Percentiles rank a stretch among this genome's conserved stretches.
These are phyloP conservation scores for Fraxinus ornus DNA, from an alignment of 305 asterid genomes.

Conservation along the genomic window DNA sequence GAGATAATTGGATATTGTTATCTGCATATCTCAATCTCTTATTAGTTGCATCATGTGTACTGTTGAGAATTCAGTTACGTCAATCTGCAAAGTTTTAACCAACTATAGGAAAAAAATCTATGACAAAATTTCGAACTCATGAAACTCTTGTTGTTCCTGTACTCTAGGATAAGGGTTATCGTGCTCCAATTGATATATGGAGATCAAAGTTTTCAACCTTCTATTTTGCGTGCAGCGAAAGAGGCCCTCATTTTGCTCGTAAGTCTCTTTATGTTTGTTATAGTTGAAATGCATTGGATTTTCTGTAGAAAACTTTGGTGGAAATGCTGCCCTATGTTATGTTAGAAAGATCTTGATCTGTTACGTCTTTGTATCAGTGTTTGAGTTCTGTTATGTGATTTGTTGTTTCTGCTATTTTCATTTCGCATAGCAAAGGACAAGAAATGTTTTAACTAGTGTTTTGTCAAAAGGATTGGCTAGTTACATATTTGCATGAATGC, in stretches of 20 bases:
- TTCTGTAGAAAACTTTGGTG: slow-evolving; percentile 4
- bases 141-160: slow-evolving; percentile 24
- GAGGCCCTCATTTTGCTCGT: slow-evolving; percentile 71
- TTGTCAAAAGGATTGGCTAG: neutral
- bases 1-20: slow-evolving; percentile 9
- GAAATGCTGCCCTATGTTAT: neutral
- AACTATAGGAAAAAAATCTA: neutral
- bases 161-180: slow-evolving; percentile 59
- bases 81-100: neutral
- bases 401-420: slow-evolving; percentile 8
- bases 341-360: neutral
- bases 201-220: slow-evolving; percentile 74
- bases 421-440: slow-evolving; percentile 15
- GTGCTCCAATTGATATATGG: slow-evolving; percentile 84
- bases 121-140: slow-evolving; percentile 15
- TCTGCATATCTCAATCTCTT: slow-evolving; percentile 12
- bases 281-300: slow-evolving; percentile 13
- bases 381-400: slow-evolving; percentile 14
- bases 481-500: neutral
- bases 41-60: neutral
- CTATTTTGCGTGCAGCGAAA: slow-evolving; percentile 85
- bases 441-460: slow-evolving; percentile 9
- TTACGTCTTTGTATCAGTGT: slow-evolving; percentile 2
- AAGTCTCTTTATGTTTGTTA: slow-evolving; percentile 33
- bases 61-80: neutral